phyloP scores from a whole-genome alignment of 495 filamentous ascomycete species.

The Penicillium riverlandense region DNA sequence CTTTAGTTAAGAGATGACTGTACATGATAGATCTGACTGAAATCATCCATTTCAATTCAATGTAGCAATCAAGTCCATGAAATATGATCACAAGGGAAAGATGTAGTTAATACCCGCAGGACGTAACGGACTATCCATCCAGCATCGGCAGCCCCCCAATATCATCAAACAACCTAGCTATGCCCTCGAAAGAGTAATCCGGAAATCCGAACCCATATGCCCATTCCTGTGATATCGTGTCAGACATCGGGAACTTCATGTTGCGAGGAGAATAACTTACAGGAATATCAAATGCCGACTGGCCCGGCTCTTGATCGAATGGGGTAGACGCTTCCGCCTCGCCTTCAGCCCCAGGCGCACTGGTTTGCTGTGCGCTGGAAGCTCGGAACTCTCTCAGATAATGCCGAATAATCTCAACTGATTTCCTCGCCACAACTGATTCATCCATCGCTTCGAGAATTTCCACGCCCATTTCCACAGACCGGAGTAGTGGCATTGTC shows the following conservation, averaged over 20 bases:
- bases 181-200: constrained; percentile 35
- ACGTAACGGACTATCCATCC: constrained; percentile 11
- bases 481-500: constrained; percentile 22
- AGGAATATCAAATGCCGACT: constrained; percentile 24
- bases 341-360: constrained; percentile 1
- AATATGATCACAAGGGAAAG: neutral
- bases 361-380: constrained; percentile 3
- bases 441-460: constrained; percentile 40
- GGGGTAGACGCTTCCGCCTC: neutral
- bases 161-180: constrained; percentile 33
- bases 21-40: too few relatives aligned
- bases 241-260: neutral
- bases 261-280: constrained; percentile 5
- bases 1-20: neutral
- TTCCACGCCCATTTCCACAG: constrained; percentile 33
- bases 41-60: too few relatives aligned
- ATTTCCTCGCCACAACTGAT: constrained; percentile 31
- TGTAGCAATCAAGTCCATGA: neutral
- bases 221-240: constrained; percentile 21
- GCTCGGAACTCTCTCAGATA: constrained; percentile 29
- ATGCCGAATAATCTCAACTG: constrained; percentile 31
- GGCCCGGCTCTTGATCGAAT: constrained; percentile 6
- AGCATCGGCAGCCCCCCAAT: constrained; percentile 28
- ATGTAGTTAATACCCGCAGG: neutral
- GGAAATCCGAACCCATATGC: constrained; percentile 35